Percentiles rank a stretch among this genome's conserved stretches.
These are phyloP conservation scores for Xylaria bambusicola DNA, from an alignment of 495 filamentous ascomycete species.

Conservation along the genomic window DNA sequence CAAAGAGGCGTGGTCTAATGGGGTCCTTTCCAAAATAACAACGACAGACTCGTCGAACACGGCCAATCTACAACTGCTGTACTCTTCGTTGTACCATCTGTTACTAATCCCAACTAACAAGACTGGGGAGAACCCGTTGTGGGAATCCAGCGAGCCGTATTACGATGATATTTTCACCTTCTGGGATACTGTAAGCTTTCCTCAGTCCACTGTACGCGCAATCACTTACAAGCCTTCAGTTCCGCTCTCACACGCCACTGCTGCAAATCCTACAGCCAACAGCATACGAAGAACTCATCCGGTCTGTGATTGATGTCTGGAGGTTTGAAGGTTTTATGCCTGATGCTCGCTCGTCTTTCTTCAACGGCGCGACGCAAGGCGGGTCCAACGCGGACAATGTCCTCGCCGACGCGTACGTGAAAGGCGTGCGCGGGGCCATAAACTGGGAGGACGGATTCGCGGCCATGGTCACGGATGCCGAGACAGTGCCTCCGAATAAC, in stretches of 20 bases:
- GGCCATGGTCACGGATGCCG: constrained; percentile 72
- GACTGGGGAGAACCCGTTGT: constrained; percentile 70
- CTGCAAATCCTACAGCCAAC: constrained; percentile 66
- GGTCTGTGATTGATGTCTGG: constrained; percentile 72
- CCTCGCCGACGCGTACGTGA: constrained; percentile 74
- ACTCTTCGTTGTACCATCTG: constrained; percentile 70
- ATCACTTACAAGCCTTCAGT: constrained; percentile 29
- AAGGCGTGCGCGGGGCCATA: constrained; percentile 62
- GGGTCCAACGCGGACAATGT: constrained; percentile 76
- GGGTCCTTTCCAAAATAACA: constrained; percentile 64
- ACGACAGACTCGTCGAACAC: constrained; percentile 56
- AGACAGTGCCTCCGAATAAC: constrained; percentile 60
- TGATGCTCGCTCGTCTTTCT: constrained; percentile 68
- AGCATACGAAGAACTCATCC: constrained; percentile 65
- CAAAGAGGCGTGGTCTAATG: constrained; percentile 57
- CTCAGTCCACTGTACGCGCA: background rate
- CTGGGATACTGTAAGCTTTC: constrained; percentile 48
- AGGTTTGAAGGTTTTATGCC: constrained; percentile 66
- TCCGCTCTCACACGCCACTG: constrained; percentile 64
- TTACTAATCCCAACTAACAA: constrained; percentile 69
- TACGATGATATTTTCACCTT: constrained; percentile 61
- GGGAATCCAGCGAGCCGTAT: constrained; percentile 67
- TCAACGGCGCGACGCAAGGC: constrained; percentile 69
- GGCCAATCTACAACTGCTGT: constrained; percentile 60
- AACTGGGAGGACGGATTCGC: constrained; percentile 70